Percentiles rank a stretch among this genome's conserved stretches.
These are phyloP conservation scores for Suhomyces anneliseae DNA, from an alignment of 1,139 yeast species.

Conservation along the genomic window DNA sequence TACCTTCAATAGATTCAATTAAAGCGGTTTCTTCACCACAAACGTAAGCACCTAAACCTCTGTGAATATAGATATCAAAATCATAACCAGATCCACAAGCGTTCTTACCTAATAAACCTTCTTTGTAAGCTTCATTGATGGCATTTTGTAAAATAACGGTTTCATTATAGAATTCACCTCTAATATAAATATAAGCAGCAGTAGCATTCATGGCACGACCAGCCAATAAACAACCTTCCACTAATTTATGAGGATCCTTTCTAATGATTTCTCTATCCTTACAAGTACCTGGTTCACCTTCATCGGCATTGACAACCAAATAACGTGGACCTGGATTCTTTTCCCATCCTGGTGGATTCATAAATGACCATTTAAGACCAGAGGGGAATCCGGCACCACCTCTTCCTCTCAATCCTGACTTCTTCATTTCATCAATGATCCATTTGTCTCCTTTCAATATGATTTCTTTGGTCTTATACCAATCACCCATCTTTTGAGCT, in stretches of 20 bases:
- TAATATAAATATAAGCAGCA: conserved; percentile 84
- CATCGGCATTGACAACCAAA: conserved; percentile 87
- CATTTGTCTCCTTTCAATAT: conserved; percentile 79
- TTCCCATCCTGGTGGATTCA: conserved; percentile 96
- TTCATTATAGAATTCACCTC: conserved; percentile 87
- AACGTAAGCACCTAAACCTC: conserved; percentile 90
- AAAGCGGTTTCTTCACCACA: conserved; percentile 92
- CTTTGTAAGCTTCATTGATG: conserved; percentile 81
- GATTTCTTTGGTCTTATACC: conserved; percentile 88
- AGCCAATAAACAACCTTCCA: conserved; percentile 83
- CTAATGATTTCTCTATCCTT: conserved; percentile 87
- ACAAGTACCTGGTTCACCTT: conserved; percentile 93
- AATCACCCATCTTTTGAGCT: conserved; percentile 80
- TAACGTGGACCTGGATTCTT: conserved; percentile 83
- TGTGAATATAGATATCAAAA: conserved; percentile 78
- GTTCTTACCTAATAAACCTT: conserved; percentile 75
- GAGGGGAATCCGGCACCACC: conserved; percentile 95
- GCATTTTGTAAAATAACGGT: conserved; percentile 71
- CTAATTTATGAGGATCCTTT: conserved; percentile 86
- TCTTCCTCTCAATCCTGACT: conserved; percentile 84
- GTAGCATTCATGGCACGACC: conserved; percentile 93
- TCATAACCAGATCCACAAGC: conserved; percentile 86
- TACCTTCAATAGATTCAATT: conserved; percentile 85
- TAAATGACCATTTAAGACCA: conserved; percentile 87
- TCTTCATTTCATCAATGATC: conserved; percentile 84